These are phyloP conservation scores for Penicillium frequentans DNA, from an alignment of 2,329 filamentous ascomycete species.

Conservation along the genomic window DNA sequence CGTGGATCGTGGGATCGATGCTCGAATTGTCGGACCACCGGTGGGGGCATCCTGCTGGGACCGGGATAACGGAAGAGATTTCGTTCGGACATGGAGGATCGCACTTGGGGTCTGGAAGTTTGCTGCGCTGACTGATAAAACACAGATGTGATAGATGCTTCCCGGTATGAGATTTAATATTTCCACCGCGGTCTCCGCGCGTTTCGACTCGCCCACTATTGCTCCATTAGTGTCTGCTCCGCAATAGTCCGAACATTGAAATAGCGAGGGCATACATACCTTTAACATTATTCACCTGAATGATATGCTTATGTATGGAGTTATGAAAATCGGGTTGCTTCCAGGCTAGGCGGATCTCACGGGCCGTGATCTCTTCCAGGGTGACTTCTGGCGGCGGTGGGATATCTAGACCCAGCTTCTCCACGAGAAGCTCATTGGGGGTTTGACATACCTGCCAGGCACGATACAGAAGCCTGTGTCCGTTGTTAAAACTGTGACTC, in stretches of 20 bases:
- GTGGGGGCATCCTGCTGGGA: constrained; percentile 35
- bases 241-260: background rate
- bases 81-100: constrained; percentile 78
- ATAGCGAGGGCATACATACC: constrained; percentile 56
- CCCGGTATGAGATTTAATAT: constrained; percentile 84
- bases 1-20: constrained; percentile 54
- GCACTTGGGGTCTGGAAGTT: constrained; percentile 90
- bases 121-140: constrained; percentile 85
- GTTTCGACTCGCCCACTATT: constrained; percentile 78
- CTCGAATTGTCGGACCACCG: constrained; percentile 49
- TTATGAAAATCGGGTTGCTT: constrained; percentile 67
- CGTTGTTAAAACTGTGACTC: background rate
- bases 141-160: constrained; percentile 89
- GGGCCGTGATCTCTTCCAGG: constrained; percentile 81
- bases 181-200: constrained; percentile 81
- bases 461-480: constrained; percentile 73
- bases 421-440: constrained; percentile 85
- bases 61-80: constrained; percentile 48
- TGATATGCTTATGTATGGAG: constrained; percentile 80
- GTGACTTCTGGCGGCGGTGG: constrained; percentile 87
- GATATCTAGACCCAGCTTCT: constrained; percentile 89
- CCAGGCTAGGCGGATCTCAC: constrained; percentile 90
- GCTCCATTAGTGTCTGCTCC: constrained; percentile 11
- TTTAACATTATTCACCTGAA: constrained; percentile 91
- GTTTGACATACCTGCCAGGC: constrained; percentile 87